Conservation (phyloP, 2,329 filamentous ascomycete genomes). For the Fusarium sterilihyphosum region DNA sequence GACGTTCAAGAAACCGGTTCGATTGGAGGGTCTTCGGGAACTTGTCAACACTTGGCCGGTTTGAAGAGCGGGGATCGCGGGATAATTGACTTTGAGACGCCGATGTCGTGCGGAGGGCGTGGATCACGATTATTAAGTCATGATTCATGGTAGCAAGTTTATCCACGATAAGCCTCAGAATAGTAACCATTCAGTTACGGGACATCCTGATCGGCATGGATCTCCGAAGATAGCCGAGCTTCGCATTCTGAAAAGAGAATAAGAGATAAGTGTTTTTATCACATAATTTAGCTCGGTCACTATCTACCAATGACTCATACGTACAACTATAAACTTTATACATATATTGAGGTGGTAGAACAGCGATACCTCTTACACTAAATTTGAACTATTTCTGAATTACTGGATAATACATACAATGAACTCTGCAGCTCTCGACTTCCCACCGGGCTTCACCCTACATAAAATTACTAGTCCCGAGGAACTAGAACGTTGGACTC, state of each 20-base stretch:
- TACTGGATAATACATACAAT: neutral
- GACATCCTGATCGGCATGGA: neutral
- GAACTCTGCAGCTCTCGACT: rapidly evolving
- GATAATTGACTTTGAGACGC: neutral
- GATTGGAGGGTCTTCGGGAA: neutral
- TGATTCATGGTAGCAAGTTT: neutral
- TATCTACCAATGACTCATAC: neutral
- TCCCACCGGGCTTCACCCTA: neutral
- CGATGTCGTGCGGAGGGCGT: neutral
- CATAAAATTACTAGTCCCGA: neutral
- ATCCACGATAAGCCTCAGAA: neutral
- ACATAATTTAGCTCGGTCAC: neutral
- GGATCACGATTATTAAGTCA: neutral
- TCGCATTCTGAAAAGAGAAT: neutral
- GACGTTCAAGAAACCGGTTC: neutral
- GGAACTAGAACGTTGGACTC: neutral
- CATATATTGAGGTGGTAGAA: rapidly evolving
- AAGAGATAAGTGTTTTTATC: neutral
- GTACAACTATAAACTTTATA: neutral
- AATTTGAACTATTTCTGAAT: rapidly evolving
- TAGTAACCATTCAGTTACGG: rapidly evolving
- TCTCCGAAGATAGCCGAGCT: neutral
- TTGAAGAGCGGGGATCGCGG: neutral
- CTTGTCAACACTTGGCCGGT: neutral
- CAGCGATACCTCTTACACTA: rapidly evolving